Base-by-base conservation (phyloP, 2,329 filamentous ascomycete genomes). In the Trichoderma semiorbis region DNA sequence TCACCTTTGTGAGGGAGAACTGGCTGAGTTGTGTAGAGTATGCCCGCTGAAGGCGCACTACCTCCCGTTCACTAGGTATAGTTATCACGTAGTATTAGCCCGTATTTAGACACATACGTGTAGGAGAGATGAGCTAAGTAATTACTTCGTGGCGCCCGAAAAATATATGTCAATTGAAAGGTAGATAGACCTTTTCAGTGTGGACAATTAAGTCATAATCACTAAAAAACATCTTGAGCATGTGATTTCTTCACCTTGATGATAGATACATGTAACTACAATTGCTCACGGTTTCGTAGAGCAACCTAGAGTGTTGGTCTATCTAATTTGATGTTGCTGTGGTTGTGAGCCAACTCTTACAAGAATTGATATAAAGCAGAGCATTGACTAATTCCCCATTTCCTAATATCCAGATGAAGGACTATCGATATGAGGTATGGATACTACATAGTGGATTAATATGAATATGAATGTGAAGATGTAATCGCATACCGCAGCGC, bases 251-350 rank as follows among this genome's bases (percentile, higher is more conserved):
- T 53, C 21, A 12, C 3, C 4, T 53, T 24, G 11, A 24, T 14
- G 10, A 3, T 1, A 53, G 0, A 53, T 6, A 24, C 2, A 21
- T 53, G 5, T 5, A 24, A 12, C 3, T 3, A 0, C 3, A 53
- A 24, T 12, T 53, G 3, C n/a, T 24, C 3, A 50, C 11, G 14
- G 5, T 21, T 24, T 14, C 3, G 0, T 10, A 53, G 21, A 53
- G n/a, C 11, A 53, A 6, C 1, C 11, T 0, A 53, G 21, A 53
- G 5, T 5, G 7, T n/a, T 53, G 8, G n/a, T 24, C 11, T 3
- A 14, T 0, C 0, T 14, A 53, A 53, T 21, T 11, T 24, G 43
- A 50, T 21, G 43, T 0, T 24, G 47, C 5, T 50, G 47, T 50
- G 47, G n/a, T 11, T 1, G 11, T 21, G 47, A 12, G 47, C 3